Percentiles rank a stretch among this genome's conserved stretches.
phyloP scores from a whole-genome alignment of 768 basidiomycete species.

The Lentinus tigrinus region DNA sequence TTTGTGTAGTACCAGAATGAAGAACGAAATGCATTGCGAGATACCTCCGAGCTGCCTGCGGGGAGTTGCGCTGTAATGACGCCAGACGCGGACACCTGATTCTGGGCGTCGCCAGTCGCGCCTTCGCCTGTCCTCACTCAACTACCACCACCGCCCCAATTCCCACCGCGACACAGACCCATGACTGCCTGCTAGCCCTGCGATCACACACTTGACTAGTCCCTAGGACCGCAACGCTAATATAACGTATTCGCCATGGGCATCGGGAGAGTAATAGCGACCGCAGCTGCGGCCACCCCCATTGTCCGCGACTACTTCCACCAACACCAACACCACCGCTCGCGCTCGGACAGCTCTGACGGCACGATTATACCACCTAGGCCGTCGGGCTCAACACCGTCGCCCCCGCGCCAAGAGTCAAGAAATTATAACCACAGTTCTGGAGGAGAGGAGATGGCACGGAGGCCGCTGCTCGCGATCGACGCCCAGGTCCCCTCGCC shows the following conservation, averaged over 20 bases:
- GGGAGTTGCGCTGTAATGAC: neutral
- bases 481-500: neutral
- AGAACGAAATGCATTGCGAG: too few relatives aligned
- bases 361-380: neutral
- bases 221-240: neutral
- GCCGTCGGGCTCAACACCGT: neutral
- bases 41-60: too few relatives aligned
- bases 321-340: neutral
- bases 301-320: neutral
- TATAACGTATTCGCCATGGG: neutral
- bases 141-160: neutral
- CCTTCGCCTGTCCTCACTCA: neutral
- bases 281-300: conserved; percentile 12
- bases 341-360: neutral
- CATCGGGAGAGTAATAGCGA: conserved; percentile 5
- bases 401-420: neutral
- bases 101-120: neutral
- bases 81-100: neutral
- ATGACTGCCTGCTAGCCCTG: neutral
- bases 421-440: neutral
- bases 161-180: neutral
- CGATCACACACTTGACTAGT: neutral
- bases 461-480: conserved; percentile 14
- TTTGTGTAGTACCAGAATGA: too few relatives aligned
- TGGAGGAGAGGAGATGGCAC: conserved; percentile 11